These are phyloP conservation scores for Trichoderma gracile DNA, from an alignment of 2,329 filamentous ascomycete genomes.

Conservation along the genomic window DNA sequence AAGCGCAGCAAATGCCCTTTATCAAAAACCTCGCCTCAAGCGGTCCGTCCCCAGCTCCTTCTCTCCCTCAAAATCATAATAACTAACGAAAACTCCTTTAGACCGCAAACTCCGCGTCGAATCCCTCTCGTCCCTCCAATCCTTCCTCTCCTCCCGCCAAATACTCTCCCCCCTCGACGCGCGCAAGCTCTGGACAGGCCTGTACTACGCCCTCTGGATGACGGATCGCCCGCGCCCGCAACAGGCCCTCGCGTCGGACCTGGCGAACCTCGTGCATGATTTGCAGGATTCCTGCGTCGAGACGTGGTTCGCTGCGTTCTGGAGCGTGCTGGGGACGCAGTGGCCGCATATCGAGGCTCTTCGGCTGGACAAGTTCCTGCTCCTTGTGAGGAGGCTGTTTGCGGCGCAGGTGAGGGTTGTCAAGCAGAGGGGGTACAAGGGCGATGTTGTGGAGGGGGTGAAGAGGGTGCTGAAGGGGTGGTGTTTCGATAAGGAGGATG, in stretches of 20 bases:
- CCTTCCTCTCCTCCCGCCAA: slow-evolving; percentile 68
- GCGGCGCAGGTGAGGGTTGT: slow-evolving; percentile 63
- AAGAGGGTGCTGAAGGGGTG: slow-evolving; percentile 35
- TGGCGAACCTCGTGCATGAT: slow-evolving; percentile 65
- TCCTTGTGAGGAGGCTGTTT: slow-evolving; percentile 77
- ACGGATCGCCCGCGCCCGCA: slow-evolving; percentile 86
- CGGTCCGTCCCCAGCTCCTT: slow-evolving; percentile 54
- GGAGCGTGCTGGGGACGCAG: slow-evolving; percentile 68
- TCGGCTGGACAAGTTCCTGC: slow-evolving; percentile 89
- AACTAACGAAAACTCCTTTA: slow-evolving; percentile 39
- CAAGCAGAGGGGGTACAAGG: slow-evolving; percentile 39
- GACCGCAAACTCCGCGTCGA: slow-evolving; percentile 77
- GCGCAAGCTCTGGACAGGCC: slow-evolving; percentile 89
- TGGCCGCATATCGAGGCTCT: slow-evolving; percentile 75
- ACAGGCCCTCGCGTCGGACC: slow-evolving; percentile 76
- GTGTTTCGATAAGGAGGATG: slow-evolving; percentile 40
- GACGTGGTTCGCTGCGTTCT: slow-evolving; percentile 64
- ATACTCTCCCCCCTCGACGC: slow-evolving; percentile 68
- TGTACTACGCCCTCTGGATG: slow-evolving; percentile 95
- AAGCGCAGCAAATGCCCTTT: slow-evolving; percentile 64
- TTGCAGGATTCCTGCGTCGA: slow-evolving; percentile 51
- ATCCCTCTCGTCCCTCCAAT: slow-evolving; percentile 73
- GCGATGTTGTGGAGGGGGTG: slow-evolving; percentile 35
- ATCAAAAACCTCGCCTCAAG: slow-evolving; percentile 82
- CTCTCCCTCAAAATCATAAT: not conserved